These are phyloP conservation scores for Chrysanthemum seticuspe DNA, from an alignment of 129 eudicot genomes.

Conservation along the genomic window DNA sequence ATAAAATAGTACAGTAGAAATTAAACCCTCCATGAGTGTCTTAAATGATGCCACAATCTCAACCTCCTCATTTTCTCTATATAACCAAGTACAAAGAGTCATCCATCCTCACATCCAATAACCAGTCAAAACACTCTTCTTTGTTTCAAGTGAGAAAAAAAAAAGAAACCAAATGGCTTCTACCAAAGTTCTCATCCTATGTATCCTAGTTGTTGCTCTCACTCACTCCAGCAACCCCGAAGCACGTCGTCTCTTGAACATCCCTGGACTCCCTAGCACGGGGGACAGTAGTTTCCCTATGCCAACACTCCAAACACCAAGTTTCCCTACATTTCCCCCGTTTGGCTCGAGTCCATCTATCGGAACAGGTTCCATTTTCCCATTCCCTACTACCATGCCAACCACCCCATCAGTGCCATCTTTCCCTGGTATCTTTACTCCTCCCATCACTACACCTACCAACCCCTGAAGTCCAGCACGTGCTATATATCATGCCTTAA, in stretches of 20 bases:
- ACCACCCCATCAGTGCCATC: conserved; percentile 30
- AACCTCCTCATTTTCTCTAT: too few relatives aligned
- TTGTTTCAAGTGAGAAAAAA: too few relatives aligned
- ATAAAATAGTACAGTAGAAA: too few relatives aligned
- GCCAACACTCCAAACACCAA: conserved; percentile 35
- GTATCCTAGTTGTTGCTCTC: conserved; percentile 17
- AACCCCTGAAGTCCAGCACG: conserved; percentile 24
- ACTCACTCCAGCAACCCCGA: conserved; percentile 15
- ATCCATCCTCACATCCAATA: too few relatives aligned
- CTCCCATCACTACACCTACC: conserved; percentile 17
- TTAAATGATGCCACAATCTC: too few relatives aligned
- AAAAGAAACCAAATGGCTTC: conserved; percentile 24
- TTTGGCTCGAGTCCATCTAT: background rate
- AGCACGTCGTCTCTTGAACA: conserved; percentile 33
- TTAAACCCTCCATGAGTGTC: too few relatives aligned
- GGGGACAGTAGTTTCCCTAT: conserved; percentile 27
- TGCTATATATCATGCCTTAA: background rate
- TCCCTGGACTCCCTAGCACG: conserved; percentile 30
- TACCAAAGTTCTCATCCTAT: conserved; percentile 23
- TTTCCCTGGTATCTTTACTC: conserved; percentile 33
- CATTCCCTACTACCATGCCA: conserved; percentile 26
- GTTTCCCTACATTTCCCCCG: conserved; percentile 16
- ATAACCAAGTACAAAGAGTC: too few relatives aligned
- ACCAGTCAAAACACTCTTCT: too few relatives aligned
- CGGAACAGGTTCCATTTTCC: conserved; percentile 17